Base-by-base conservation (phyloP, 1,284 basidiomycete genomes). In the Abortiporus biennis region DNA sequence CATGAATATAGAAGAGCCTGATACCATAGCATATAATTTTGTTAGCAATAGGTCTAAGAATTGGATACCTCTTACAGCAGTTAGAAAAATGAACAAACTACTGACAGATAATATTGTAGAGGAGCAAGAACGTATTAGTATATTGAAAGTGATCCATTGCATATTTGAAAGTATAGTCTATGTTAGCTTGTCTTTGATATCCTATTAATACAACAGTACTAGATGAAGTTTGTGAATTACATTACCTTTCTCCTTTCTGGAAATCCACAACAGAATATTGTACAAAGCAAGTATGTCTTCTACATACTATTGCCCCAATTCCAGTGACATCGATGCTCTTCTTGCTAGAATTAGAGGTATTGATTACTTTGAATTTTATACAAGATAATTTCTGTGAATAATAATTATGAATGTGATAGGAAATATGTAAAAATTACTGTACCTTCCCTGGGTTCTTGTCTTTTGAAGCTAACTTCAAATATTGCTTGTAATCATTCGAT, bases 171-270 rank as follows among this genome's bases (percentile, higher is more conserved):
- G n/a, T n/a, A n/a, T n/a, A n/a, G n/a, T n/a, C n/a, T n/a, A 9
- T 29, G 27, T 8, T 29, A n/a, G 27, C 8, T n/a, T 29, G 9
- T 8, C n/a, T 29, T 29, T 8, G 9, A 29, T n/a, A 29, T 9
- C n/a, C 27, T 29, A 29, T n/a, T n/a, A 29, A 8, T n/a, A n/a
- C 27, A 29, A 8, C 27, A 29, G 27, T n/a, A 29, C 37, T 4
- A 25, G 9, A 16, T 12, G 6, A 12, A 56, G 16, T 0, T 43
- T 36, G n/a, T 51, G 56, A 20, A 57, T 53, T 43, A 57, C 56
- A 31, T 56, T 56, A 56, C 52, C 39, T 15, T 8, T 57, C 46
- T 2, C 55, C 53, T 24, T 42, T 43, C 4, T 50, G 52, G 21
- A 57, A 54, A 23, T 49, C 53, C 0, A 50, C 48, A 19, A 49